Base-by-base conservation (phyloP, 352 stramenopile species). In the Globisporangium cylindrosporum region DNA sequence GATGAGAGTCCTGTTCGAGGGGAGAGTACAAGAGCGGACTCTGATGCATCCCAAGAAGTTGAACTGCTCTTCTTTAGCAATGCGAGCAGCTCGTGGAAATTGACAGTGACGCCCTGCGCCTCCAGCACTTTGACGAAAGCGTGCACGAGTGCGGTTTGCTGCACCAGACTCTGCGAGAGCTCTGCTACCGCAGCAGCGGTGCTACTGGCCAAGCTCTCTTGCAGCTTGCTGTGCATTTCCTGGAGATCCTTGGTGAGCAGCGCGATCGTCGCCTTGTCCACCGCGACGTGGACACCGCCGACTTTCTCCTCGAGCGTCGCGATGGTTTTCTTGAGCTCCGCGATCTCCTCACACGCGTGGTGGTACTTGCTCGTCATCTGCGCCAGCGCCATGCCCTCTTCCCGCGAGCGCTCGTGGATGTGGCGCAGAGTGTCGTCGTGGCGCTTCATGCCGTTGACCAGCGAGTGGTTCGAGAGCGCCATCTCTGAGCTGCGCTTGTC, bases 351-450 rank as follows among this genome's bases (percentile, higher is more conserved):
- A 62, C 80, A 88, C 3, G 81, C 82, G 53, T 88, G 81, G 48
- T 88, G 79, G 64, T 91, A 93, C 54, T 87, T 82, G 48, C 72
- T 76, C 24, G 77, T 81, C 25, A 91, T 74, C 48, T 88, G 79
- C 57, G 86, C 70, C 0, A 91, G 54, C 1, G 74, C 76, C 20
- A 76, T 72, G 14, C 72, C 73, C 46, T 92, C 86, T 62, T 88
- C 80, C 20, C 82, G 69, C 1, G 77, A 86, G 1, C 77, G 80
- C 36, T 89, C 78, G 48, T 88, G 78, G 10, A 83, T 74, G 20
- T 80, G 80, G n/a, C 76, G 79, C n/a, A 92, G 65, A 20, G 75
- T 90, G 18, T 93, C 85, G 46, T 93, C 85, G 54, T 93, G 85
- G n/a, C 81, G 77, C 64, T 87, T 83, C 38, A 93, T 84, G 38